Conservation (phyloP, 2,329 filamentous ascomycete species). For the Alternaria sp. region DNA sequence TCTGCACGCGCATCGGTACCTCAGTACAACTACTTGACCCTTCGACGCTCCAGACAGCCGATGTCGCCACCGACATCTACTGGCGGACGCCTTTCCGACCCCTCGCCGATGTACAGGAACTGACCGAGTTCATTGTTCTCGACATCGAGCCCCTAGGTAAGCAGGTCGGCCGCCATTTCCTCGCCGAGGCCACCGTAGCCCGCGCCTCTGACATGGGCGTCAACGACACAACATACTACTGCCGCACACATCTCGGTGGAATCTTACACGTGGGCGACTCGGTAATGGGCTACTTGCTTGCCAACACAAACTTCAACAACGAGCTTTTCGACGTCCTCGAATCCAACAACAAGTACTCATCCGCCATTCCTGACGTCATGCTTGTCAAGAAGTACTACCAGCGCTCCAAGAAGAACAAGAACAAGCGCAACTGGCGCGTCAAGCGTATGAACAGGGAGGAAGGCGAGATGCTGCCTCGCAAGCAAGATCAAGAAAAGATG, state of each 20-base stretch:
- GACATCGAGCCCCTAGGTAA: constrained; percentile 85
- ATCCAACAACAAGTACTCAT: constrained; percentile 74
- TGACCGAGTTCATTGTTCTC: constrained; percentile 93
- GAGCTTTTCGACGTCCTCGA: constrained; percentile 84
- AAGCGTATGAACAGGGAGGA: constrained; percentile 93
- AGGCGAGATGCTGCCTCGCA: constrained; percentile 83
- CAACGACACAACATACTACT: constrained; percentile 89
- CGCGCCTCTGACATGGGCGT: constrained; percentile 84
- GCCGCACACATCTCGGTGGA: constrained; percentile 86
- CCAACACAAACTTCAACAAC: constrained; percentile 93
- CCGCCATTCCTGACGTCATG: constrained; percentile 87
- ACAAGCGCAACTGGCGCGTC: constrained; percentile 83
- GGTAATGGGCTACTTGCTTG: constrained; percentile 91
- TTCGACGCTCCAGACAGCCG: constrained; percentile 87
- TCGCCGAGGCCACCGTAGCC: constrained; percentile 88
- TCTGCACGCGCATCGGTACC: constrained; percentile 90
- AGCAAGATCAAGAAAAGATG: constrained; percentile 85
- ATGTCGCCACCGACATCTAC: constrained; percentile 82
- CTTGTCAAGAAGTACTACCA: constrained; percentile 98
- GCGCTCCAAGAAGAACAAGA: constrained; percentile 75
- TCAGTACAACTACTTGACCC: constrained; percentile 90
- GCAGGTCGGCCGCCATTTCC: constrained; percentile 80
- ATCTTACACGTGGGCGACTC: constrained; percentile 89
- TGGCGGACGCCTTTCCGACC: constrained; percentile 89
- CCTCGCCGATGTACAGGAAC: constrained; percentile 81